Conservation (phyloP, 2,329 filamentous ascomycete genomes). For the Aspergillus tanneri region DNA sequence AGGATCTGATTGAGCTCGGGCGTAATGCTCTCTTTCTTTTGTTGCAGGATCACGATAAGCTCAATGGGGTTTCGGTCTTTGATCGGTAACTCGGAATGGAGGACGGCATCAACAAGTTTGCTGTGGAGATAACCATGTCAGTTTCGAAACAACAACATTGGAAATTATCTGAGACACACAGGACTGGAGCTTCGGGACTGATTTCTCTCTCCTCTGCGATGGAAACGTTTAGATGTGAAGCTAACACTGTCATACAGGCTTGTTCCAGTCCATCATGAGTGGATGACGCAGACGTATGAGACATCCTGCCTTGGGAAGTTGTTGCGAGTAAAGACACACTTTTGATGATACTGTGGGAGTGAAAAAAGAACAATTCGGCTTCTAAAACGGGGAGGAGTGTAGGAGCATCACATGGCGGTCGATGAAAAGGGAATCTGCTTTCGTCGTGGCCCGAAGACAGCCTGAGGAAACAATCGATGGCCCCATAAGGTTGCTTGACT, state of each 20-base stretch:
- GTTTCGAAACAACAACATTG: not conserved
- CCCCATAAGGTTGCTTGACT: too few relatives aligned
- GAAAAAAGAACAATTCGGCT: not conserved
- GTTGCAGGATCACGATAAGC: not conserved
- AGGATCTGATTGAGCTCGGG: slow-evolving; percentile 10
- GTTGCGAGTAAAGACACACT: not conserved
- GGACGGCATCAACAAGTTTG: not conserved
- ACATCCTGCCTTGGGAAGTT: not conserved
- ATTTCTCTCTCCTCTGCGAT: not conserved
- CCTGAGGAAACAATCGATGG: not conserved
- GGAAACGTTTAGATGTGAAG: not conserved
- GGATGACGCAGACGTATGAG: not conserved
- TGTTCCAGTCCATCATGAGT: not conserved
- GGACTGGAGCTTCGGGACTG: not conserved
- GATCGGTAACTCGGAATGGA: not conserved
- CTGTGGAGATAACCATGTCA: not conserved
- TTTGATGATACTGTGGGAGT: not conserved
- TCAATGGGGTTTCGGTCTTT: not conserved
- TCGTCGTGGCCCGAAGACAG: not conserved
- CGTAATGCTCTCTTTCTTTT: not conserved
- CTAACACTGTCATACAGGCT: not conserved
- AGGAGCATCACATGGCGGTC: not conserved
- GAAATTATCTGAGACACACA: not conserved
- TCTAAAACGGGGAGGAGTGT: not conserved
- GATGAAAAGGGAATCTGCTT: too few relatives aligned